Percentiles rank a stretch among this genome's conserved stretches.
Evolutionary conservation across 2,329 filamentous ascomycete species (phyloP).

Genomic region (Thelonectria discophora): DNA sequence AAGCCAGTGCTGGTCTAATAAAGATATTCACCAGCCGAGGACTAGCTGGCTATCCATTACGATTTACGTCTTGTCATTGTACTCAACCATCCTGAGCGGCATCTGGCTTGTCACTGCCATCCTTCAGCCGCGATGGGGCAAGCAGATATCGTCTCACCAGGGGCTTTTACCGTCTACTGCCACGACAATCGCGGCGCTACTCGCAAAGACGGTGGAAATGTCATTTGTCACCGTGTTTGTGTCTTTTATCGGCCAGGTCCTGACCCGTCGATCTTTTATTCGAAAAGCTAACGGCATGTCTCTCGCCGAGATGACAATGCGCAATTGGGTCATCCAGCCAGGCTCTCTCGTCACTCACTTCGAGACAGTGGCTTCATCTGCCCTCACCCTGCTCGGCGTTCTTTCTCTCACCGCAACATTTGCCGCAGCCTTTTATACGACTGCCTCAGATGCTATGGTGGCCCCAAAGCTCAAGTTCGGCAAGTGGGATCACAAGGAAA

Average conservation of each 20-base stretch:
- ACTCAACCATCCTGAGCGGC: conserved; percentile 70
- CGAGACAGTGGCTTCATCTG: conserved; percentile 71
- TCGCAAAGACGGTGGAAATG: conserved; percentile 81
- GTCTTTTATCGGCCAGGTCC: conserved; percentile 75
- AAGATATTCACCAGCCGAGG: conserved; percentile 45
- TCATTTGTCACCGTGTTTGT: conserved; percentile 82
- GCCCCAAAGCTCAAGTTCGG: conserved; percentile 74
- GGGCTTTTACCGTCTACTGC: conserved; percentile 70
- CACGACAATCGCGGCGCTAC: conserved; percentile 70
- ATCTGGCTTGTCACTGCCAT: conserved; percentile 73
- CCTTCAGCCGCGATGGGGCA: conserved; percentile 69
- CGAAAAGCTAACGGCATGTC: conserved; percentile 71
- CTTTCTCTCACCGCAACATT: conserved; percentile 72
- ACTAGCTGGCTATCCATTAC: conserved; percentile 60
- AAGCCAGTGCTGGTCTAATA: conserved; percentile 45
- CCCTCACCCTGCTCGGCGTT: conserved; percentile 68
- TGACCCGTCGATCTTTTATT: conserved; percentile 74
- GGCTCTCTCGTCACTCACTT: conserved; percentile 77
- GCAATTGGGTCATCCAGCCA: conserved; percentile 75
- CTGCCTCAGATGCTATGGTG: conserved; percentile 78
- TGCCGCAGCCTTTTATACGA: conserved; percentile 76
- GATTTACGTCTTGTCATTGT: conserved; percentile 62
- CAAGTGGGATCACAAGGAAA: conserved; percentile 54
- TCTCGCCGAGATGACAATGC: conserved; percentile 80
- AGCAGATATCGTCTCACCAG: conserved; percentile 61